Conservation (phyloP, 2,329 filamentous ascomycete species). For the Endocalyx cinctus region DNA sequence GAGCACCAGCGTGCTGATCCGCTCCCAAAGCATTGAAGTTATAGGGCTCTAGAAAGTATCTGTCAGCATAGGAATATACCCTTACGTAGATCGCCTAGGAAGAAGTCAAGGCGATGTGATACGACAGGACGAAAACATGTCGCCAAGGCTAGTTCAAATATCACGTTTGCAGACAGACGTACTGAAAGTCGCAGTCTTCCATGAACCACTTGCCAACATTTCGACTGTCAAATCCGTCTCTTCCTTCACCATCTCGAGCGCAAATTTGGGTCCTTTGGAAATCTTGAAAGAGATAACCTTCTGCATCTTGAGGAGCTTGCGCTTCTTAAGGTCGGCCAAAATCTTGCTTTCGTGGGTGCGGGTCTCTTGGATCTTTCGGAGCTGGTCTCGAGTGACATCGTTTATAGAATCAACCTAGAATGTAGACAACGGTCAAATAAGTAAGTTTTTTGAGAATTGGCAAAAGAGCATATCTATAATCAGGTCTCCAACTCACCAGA, state of each 20-base stretch:
- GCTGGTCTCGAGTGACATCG: constrained; percentile 72
- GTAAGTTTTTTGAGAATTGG: too few species aligned
- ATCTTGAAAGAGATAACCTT: constrained; percentile 85
- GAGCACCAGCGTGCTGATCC: constrained; percentile 56
- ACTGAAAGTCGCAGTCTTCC: constrained; percentile 86
- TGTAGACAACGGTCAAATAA: constrained; percentile 8
- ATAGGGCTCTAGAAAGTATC: constrained; percentile 50
- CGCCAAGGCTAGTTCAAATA: background rate
- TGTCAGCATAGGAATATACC: too few species aligned
- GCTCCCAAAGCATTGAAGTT: constrained; percentile 52
- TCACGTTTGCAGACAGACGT: background rate
- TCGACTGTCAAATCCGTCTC: constrained; percentile 93
- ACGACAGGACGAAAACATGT: background rate
- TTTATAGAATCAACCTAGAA: constrained; percentile 64
- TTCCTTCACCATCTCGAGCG: constrained; percentile 82
- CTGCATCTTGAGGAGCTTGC: constrained; percentile 78
- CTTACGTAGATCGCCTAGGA: too few species aligned
- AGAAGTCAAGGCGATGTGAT: too few species aligned
- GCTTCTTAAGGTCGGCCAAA: constrained; percentile 79
- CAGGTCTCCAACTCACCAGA: constrained; percentile 27
- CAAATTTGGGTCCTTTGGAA: constrained; percentile 81
- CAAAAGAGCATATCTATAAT: background rate
- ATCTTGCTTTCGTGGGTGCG: constrained; percentile 71
- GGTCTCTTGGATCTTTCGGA: constrained; percentile 67
- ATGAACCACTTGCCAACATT: constrained; percentile 81